These are phyloP conservation scores for Casaregolazyma suthepensis DNA, from an alignment of 1,139 yeast genomes.

Conservation along the genomic window DNA sequence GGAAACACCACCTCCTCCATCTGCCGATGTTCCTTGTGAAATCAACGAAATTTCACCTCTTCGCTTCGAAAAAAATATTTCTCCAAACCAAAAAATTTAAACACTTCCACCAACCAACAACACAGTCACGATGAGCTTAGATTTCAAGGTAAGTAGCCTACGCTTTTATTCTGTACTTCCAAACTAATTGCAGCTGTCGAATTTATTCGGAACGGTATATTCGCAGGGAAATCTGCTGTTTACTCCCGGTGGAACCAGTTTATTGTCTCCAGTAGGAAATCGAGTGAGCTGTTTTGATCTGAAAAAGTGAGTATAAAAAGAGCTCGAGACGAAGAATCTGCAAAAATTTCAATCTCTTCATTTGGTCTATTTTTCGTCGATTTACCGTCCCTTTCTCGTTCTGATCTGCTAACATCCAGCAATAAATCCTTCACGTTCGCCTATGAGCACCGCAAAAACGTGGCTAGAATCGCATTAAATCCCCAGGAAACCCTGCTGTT, in stretches of 20 bases:
- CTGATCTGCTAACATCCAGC: constrained; percentile 15
- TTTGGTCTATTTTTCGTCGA: not conserved
- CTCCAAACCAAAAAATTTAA: not conserved
- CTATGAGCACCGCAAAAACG: constrained; percentile 87
- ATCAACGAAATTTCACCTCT: not conserved
- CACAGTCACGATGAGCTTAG: constrained; percentile 23
- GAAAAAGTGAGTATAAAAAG: constrained; percentile 38
- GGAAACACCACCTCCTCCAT: not conserved
- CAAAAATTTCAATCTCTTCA: not conserved
- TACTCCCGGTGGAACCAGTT: constrained; percentile 76
- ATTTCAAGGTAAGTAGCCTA: constrained; percentile 23
- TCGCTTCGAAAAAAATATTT: not conserved
- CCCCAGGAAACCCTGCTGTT: constrained; percentile 72
- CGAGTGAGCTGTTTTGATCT: constrained; percentile 86
- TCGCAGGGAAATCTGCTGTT: constrained; percentile 85
- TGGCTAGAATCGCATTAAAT: constrained; percentile 74
- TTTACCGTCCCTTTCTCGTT: not conserved
- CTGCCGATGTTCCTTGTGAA: not conserved
- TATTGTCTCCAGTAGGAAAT: constrained; percentile 92
- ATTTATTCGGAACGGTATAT: constrained; percentile 89
- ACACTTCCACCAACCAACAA: not conserved
- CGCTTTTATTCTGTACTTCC: not conserved
- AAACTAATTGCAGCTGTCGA: constrained; percentile 52
- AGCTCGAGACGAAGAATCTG: not conserved
- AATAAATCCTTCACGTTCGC: constrained; percentile 84